Conservation (phyloP, 163 green algal species). For the Volvox carteri region DNA sequence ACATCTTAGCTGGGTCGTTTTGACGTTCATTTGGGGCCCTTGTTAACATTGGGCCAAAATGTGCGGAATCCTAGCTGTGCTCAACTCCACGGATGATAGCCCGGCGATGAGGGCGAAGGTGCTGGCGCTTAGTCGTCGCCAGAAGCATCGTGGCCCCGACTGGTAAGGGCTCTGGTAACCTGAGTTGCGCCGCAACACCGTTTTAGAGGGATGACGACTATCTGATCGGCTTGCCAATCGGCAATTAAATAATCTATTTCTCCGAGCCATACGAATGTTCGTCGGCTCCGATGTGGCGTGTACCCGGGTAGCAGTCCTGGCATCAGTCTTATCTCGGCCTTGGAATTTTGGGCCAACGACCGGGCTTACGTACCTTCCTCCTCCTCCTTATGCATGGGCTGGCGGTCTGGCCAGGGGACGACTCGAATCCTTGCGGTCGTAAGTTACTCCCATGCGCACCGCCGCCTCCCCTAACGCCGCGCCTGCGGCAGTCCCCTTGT, state of each 20-base stretch:
- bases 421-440: constrained; percentile 23
- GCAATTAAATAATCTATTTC: neutral
- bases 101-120: constrained; percentile 68
- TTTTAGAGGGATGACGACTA: constrained; percentile 4
- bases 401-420: neutral
- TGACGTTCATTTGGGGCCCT: neutral
- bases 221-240: neutral
- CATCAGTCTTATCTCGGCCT: neutral
- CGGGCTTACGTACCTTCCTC: constrained; percentile 6
- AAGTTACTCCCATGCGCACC: constrained; percentile 12
- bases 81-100: constrained; percentile 75
- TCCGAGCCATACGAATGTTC: neutral
- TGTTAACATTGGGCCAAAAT: constrained; percentile 67
- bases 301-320: too few relatives aligned
- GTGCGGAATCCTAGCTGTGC: constrained; percentile 90
- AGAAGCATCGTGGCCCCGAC: constrained; percentile 89
- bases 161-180: constrained; percentile 61
- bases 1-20: neutral
- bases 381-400: constrained; percentile 11
- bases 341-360: neutral
- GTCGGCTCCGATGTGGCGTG: too few relatives aligned
- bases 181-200: constrained; percentile 40
- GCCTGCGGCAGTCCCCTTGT: too few relatives aligned
- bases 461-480: constrained; percentile 41
- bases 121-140: constrained; percentile 78